These are phyloP conservation scores for Fomes fomentarius DNA, from an alignment of 1,284 basidiomycete genomes.

Conservation along the genomic window DNA sequence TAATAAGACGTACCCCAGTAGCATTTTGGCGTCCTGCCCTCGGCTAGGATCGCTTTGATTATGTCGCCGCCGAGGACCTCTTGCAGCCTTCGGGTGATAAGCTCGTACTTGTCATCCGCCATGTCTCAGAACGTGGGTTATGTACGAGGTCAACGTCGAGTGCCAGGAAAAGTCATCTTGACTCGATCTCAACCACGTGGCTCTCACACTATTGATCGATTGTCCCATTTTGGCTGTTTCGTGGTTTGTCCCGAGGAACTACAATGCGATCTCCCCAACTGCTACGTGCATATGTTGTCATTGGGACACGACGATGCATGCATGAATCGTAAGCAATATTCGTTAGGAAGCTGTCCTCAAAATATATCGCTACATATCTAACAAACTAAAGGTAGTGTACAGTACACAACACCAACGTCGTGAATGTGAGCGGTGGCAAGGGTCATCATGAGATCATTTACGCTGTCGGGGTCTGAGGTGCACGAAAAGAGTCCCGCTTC, in stretches of 20 bases:
- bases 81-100: conserved; percentile 87
- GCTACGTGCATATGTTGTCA: too few relatives aligned
- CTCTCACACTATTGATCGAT: conserved; percentile 6
- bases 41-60: conserved; percentile 82
- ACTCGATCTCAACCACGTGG: conserved; percentile 20
- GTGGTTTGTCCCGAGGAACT: conserved; percentile 1
- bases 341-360: background rate
- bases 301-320: background rate
- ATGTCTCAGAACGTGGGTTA: background rate
- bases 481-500: conserved; percentile 33
- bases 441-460: background rate
- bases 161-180: conserved; percentile 4
- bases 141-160: background rate
- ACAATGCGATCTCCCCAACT: background rate
- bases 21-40: conserved; percentile 77
- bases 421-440: background rate
- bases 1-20: conserved; percentile 76
- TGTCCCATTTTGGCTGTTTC: background rate
- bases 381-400: conserved; percentile 4
- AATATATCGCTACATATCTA: conserved; percentile 20
- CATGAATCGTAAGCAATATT: background rate
- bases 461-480: background rate
- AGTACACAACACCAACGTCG: background rate
- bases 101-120: conserved; percentile 71
- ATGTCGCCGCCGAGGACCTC: conserved; percentile 89